These are phyloP conservation scores for Trichoderma guizhouense DNA, from an alignment of 2,329 filamentous ascomycete species.

Conservation along the genomic window DNA sequence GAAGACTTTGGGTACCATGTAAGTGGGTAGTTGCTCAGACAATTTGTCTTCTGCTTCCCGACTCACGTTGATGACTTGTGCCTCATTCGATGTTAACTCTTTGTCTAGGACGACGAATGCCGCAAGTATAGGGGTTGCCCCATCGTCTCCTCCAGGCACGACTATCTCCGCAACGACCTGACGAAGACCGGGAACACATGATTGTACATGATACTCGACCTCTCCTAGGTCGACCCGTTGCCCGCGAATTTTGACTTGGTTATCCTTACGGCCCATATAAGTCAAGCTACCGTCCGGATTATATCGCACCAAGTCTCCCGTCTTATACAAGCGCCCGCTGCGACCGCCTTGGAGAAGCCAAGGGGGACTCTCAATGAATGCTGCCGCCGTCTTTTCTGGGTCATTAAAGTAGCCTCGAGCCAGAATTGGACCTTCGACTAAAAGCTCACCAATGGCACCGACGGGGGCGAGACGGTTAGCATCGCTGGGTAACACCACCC, in stretches of 20 bases:
- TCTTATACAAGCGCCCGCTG: slow-evolving; percentile 40
- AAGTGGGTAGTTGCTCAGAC: slow-evolving; percentile 23
- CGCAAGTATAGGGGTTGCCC: neutral
- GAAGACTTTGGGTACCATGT: slow-evolving; percentile 41
- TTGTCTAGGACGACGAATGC: neutral
- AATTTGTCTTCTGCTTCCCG: neutral
- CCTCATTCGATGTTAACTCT: neutral
- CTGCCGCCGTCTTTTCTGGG: too few relatives aligned
- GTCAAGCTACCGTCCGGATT: slow-evolving; percentile 37
- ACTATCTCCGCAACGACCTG: neutral
- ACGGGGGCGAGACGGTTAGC: slow-evolving; percentile 23
- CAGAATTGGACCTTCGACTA: slow-evolving; percentile 28
- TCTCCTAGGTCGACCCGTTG: slow-evolving; percentile 48
- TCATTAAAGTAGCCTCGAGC: slow-evolving; percentile 24
- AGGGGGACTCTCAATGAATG: slow-evolving; percentile 23
- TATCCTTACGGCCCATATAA: slow-evolving; percentile 52
- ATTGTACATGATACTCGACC: slow-evolving; percentile 19
- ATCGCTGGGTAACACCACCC: slow-evolving; percentile 27
- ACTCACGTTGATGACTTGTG: neutral
- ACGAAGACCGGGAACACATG: too few relatives aligned
- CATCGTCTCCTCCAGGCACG: neutral
- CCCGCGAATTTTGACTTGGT: slow-evolving; percentile 58
- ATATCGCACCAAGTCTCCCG: slow-evolving; percentile 46
- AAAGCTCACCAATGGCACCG: slow-evolving; percentile 27
- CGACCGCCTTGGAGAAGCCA: slow-evolving; percentile 23